phyloP scores from a whole-genome alignment of 2,329 filamentous ascomycete genomes.

The Verticillium dahliae region DNA sequence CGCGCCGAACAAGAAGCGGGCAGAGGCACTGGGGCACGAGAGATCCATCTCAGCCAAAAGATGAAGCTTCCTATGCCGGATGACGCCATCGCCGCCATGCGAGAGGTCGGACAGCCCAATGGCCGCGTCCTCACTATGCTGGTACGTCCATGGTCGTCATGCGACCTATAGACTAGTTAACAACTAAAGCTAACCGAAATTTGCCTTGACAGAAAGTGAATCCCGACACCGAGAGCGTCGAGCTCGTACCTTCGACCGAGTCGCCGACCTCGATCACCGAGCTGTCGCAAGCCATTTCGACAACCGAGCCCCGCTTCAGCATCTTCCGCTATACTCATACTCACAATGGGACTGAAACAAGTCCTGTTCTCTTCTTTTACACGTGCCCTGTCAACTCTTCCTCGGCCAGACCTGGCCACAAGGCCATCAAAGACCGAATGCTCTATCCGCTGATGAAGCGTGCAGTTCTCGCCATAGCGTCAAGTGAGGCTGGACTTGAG shows the following conservation, averaged over 20 bases:
- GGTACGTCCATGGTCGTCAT: constrained; percentile 32
- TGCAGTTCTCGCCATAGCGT: constrained; percentile 60
- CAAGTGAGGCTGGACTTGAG: constrained; percentile 56
- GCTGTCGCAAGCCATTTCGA: constrained; percentile 54
- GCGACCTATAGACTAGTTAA: background rate
- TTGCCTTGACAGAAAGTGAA: constrained; percentile 57
- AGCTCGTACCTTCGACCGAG: constrained; percentile 51
- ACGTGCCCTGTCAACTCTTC: constrained; percentile 64
- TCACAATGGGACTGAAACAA: constrained; percentile 42
- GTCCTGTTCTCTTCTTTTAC: constrained; percentile 72
- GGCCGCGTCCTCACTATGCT: constrained; percentile 56
- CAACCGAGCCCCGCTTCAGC: constrained; percentile 66
- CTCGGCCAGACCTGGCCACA: constrained; percentile 40
- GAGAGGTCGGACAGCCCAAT: constrained; percentile 45
- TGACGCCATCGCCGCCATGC: constrained; percentile 59
- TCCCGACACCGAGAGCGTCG: constrained; percentile 59
- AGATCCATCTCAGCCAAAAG: constrained; percentile 53
- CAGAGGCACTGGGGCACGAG: constrained; percentile 54
- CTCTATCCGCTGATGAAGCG: constrained; percentile 69
- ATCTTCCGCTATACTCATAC: constrained; percentile 66
- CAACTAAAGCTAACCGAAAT: background rate
- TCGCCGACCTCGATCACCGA: constrained; percentile 48
- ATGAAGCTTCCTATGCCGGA: constrained; percentile 53
- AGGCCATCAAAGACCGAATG: constrained; percentile 77
- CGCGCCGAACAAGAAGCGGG: constrained; percentile 68